Evolutionary conservation across 163 green algal genomes (phyloP).

Genomic region (Chloromonas sp.): DNA sequence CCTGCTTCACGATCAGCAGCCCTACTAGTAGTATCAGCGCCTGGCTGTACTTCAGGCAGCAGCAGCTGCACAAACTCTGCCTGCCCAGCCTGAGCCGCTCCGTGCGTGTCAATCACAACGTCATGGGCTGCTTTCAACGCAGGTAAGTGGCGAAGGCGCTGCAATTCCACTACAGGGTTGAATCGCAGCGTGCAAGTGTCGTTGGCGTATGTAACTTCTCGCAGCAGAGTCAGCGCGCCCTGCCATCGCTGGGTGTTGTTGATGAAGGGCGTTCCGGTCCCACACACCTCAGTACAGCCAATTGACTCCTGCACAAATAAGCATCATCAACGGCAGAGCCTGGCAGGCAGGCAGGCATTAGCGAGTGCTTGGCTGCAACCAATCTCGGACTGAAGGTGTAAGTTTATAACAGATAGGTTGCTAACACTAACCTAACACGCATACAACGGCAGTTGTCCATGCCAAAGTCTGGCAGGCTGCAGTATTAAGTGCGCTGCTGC

Average conservation of each 20-base stretch:
- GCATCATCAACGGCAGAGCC: background rate
- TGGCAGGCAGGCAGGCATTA: background rate
- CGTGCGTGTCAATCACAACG: too few species aligned
- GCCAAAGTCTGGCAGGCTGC: too few species aligned
- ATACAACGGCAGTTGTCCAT: background rate
- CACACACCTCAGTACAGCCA: slow-evolving; percentile 44
- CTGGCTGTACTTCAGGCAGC: too few species aligned
- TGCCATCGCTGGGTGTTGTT: slow-evolving; percentile 34
- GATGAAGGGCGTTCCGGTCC: slow-evolving; percentile 33
- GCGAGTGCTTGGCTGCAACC: background rate
- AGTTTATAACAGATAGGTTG: too few species aligned
- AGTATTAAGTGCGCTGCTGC: too few species aligned
- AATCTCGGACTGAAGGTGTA: background rate
- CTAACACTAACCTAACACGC: background rate
- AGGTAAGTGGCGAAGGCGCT: too few species aligned
- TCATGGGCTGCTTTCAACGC: too few species aligned
- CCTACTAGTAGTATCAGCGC: too few species aligned
- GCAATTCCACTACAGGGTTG: slow-evolving; percentile 7
- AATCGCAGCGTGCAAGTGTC: slow-evolving; percentile 23
- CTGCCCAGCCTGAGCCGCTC: too few species aligned
- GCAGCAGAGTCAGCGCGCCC: slow-evolving; percentile 40
- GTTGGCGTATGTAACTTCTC: slow-evolving; percentile 24
- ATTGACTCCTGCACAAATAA: slow-evolving; percentile 19
- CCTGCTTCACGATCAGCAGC: too few species aligned
- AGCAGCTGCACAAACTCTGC: too few species aligned